phyloP scores from a whole-genome alignment of 768 basidiomycete species.

The Suillus weaverae region DNA sequence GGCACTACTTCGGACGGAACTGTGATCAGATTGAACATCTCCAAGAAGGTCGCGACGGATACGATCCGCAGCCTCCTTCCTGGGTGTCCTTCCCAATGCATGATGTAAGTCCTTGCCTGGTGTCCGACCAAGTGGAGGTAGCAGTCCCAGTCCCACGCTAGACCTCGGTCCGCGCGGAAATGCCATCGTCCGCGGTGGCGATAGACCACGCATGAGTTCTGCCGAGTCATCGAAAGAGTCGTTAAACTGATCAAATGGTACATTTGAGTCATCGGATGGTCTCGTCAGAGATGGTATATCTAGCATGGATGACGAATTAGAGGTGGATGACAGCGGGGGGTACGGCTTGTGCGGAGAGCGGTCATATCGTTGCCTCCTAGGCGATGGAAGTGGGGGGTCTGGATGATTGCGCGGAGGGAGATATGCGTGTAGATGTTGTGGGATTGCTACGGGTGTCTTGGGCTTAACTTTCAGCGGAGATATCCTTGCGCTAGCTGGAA shows the following conservation, averaged over 20 bases:
- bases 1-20: constrained; percentile 14
- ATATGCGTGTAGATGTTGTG: constrained; percentile 59
- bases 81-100: constrained; percentile 62
- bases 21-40: constrained; percentile 43
- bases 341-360: constrained; percentile 31
- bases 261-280: constrained; percentile 36
- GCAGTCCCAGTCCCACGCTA: constrained; percentile 32
- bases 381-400: constrained; percentile 49
- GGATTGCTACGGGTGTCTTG: constrained; percentile 54
- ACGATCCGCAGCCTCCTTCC: constrained; percentile 66
- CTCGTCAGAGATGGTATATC: constrained; percentile 54
- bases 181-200: constrained; percentile 55
- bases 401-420: constrained; percentile 67
- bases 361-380: constrained; percentile 31
- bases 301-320: constrained; percentile 32
- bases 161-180: constrained; percentile 44
- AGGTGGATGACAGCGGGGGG: constrained; percentile 36
- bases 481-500: constrained; percentile 29
- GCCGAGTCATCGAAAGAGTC: constrained; percentile 40
- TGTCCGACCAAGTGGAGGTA: constrained; percentile 52
- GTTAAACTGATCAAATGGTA: constrained; percentile 34
- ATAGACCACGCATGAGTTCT: constrained; percentile 44
- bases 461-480: constrained; percentile 58
- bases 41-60: constrained; percentile 67
- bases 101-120: constrained; percentile 57